Evolutionary conservation across 805 yeast genomes (phyloP), one percentile per base, ranked within the genome.

Genomic region (Ogataea degrootiae): DNA sequence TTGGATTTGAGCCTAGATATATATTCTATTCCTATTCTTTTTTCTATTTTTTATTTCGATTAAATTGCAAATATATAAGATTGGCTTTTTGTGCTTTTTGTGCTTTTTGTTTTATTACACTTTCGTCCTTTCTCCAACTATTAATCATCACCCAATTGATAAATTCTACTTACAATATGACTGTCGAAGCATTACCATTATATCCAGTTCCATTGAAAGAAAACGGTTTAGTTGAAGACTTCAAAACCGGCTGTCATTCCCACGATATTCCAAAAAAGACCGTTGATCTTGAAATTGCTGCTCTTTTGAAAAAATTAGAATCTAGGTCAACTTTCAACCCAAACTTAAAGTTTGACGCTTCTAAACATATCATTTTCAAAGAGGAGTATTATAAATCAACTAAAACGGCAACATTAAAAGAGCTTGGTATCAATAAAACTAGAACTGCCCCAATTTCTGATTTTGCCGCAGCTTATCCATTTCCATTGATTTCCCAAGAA

Each of bases 401-500:
- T 16, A 63, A 70, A 51, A 60, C 59, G 43, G 57, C 66, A 36
- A 71, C 75, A 2, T 57, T 70, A 54, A 55, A 53, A 19, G 75
- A 69, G 16, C 58, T 71, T 50, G 61, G 63, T 11, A 68, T 71
- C 47, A 54, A 52, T 36, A 65, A 62, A 49, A 62, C 66, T 12
- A 62, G 65, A 39, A 51, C 55, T 9, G 48, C 54, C 15, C 62
- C 68, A 12, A 54, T 68, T 22, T 56, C 63, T 15, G 66, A 69
- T 19, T 59, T 69, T 49, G 75, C 56, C 6, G 83, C 79, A 19
- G 67, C 76, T 41, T 80, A 73, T 48, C 82, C 85, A 2, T 80
- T 80, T 60, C 82, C 82, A 7, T 61, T 80, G 37, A 75, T 80
- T 60, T 75, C 83, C 1, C 75, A 75, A 40, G 84, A 80, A 55